phyloP scores from a whole-genome alignment of 1,284 basidiomycete species.

The Melampsora americana region DNA sequence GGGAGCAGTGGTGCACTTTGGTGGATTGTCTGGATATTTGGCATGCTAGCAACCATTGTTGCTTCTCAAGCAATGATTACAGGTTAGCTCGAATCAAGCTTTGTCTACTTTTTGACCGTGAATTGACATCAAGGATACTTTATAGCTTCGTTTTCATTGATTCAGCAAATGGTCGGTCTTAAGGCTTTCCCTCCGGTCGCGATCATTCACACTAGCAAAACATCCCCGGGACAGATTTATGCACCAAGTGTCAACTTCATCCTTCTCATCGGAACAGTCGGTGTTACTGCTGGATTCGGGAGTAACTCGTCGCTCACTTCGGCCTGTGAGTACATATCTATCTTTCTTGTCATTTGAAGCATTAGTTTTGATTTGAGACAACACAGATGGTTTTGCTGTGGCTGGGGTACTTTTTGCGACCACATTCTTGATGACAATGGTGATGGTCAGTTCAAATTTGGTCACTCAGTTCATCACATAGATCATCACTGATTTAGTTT shows the following conservation, averaged over 20 bases:
- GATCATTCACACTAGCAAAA: slow-evolving; percentile 64
- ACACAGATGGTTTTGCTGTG: slow-evolving; percentile 60
- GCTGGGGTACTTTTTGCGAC: slow-evolving; percentile 66
- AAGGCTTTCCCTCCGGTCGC: slow-evolving; percentile 61
- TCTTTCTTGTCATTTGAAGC: background rate
- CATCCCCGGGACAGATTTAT: slow-evolving; percentile 65
- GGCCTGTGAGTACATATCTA: slow-evolving; percentile 57
- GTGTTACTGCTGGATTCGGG: slow-evolving; percentile 63
- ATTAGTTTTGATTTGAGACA: background rate
- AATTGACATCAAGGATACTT: background rate
- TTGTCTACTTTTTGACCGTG: slow-evolving; percentile 53
- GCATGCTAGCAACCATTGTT: slow-evolving; percentile 63
- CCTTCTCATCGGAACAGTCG: slow-evolving; percentile 62
- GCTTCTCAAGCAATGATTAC: slow-evolving; percentile 67
- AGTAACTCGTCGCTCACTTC: slow-evolving; percentile 60
- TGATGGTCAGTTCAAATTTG: slow-evolving; percentile 16
- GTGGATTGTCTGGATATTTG: slow-evolving; percentile 65
- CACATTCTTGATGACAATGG: slow-evolving; percentile 60
- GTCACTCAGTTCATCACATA: slow-evolving; percentile 28
- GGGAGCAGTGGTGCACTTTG: slow-evolving; percentile 45
- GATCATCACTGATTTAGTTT: background rate
- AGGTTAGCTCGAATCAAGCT: slow-evolving; percentile 51
- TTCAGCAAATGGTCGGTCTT: slow-evolving; percentile 65
- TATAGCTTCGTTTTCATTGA: slow-evolving; percentile 45
- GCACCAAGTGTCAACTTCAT: slow-evolving; percentile 64